These are phyloP conservation scores for Isoetes taiwanensis DNA, from an alignment of 75 land plant genomes.

Conservation along the genomic window DNA sequence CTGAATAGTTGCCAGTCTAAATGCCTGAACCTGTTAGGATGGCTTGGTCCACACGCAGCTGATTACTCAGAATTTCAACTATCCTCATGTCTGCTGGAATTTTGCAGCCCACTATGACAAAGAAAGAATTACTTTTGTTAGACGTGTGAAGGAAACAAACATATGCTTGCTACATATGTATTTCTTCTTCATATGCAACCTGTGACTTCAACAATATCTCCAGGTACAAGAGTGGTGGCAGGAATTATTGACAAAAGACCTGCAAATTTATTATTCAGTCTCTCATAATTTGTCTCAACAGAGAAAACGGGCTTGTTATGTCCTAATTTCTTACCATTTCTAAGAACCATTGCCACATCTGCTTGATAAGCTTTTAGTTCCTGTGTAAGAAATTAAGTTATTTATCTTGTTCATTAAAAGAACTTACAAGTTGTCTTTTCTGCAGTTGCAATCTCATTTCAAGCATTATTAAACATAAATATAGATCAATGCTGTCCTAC, in stretches of 20 bases:
- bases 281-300: too few relatives aligned
- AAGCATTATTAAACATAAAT: too few relatives aligned
- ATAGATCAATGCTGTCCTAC: too few relatives aligned
- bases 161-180: too few relatives aligned
- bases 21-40: slow-evolving; percentile 72
- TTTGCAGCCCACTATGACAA: slow-evolving; percentile 70
- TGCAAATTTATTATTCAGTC: slow-evolving; percentile 20
- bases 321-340: slow-evolving; percentile 60
- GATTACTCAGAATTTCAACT: slow-evolving; percentile 71
- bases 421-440: too few relatives aligned
- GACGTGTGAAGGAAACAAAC: not conserved
- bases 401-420: too few relatives aligned
- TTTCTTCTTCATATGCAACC: too few relatives aligned
- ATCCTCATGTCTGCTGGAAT: slow-evolving; percentile 95
- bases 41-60: slow-evolving; percentile 94
- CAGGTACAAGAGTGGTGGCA: slow-evolving; percentile 95
- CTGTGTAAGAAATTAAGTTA: too few relatives aligned
- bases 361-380: slow-evolving; percentile 97
- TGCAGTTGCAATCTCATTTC: too few relatives aligned
- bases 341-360: slow-evolving; percentile 89
- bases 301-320: too few relatives aligned
- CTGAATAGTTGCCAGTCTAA: too few relatives aligned
- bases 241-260: slow-evolving; percentile 88
- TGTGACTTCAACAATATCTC: slow-evolving; percentile 94
- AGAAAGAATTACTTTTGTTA: too few relatives aligned